Base-by-base conservation (phyloP, 306 rosid genomes). In the Quercus wislizeni region DNA sequence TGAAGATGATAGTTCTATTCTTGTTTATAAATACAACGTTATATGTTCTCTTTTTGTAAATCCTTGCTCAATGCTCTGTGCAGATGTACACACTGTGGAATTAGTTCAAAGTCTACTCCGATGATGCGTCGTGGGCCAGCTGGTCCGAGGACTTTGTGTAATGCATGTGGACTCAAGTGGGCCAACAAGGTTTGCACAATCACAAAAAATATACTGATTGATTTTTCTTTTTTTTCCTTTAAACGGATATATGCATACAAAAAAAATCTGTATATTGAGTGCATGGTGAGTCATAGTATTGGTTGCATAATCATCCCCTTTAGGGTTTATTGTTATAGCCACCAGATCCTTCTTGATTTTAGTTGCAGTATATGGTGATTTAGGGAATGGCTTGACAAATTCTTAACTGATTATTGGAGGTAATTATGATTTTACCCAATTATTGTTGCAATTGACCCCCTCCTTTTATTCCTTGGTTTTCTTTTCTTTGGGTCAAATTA, bases 41-140 rank as follows among this genome's bases (percentile, higher is more conserved):
- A 2, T 25, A 2, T 5, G 23, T 23, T 80, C 62, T 65, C 10
- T 14, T 8, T 28, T 21, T 52, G 20, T 38, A 73, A 65, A 65
- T 49, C 4, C 63, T 64, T 73, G 55, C n/a, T 23, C 15, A 13
- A 77, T 31, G 70, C 72, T 30, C 55, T 15, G 33, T 69, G 71
- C 80, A 85, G 91, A 82, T 88, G 91, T 63, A 75, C 83, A 19
- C 87, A 88, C 77, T 88, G 91, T 69, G 91, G 91, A 73, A 83
- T 73, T 55, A 80, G 91, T 76, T 88, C 91, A 72, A 85, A 80
- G 76, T 85, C 84, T 52, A 88, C 91, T 43, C 91, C 91, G 2
- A 88, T 88, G 91, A 88, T 88, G 91, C 89, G 91, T 1, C 85
- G 91, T 38, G 91, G 91, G 68, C 91, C 91, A 65, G 76, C 77